phyloP scores from a whole-genome alignment of 2,329 filamentous ascomycete genomes.

The Nemania abortiva region DNA sequence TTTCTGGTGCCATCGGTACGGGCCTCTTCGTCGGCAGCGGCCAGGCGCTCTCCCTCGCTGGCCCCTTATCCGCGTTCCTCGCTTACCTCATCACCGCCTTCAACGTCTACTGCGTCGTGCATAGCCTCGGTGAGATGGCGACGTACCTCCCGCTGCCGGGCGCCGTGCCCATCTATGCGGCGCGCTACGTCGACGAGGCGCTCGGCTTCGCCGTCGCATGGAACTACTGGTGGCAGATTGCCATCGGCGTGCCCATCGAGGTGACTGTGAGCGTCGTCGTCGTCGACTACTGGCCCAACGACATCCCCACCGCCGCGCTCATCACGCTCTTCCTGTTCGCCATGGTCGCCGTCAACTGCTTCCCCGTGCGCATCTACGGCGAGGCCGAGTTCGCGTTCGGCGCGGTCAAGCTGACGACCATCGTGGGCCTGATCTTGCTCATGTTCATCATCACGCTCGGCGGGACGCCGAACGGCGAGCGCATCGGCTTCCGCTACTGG shows the following conservation, averaged over 20 bases:
- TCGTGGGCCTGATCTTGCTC: slow-evolving; percentile 63
- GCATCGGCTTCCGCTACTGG: slow-evolving; percentile 63
- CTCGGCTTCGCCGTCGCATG: slow-evolving; percentile 63
- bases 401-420: slow-evolving; percentile 62
- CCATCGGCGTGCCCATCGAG: slow-evolving; percentile 62
- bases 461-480: slow-evolving; percentile 57
- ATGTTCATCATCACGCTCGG: slow-evolving; percentile 64
- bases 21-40: slow-evolving; percentile 60
- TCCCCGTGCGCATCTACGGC: slow-evolving; percentile 61
- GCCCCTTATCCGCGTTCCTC: slow-evolving; percentile 57
- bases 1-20: slow-evolving; percentile 61
- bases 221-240: slow-evolving; percentile 66
- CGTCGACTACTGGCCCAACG: slow-evolving; percentile 59
- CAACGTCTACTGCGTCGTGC: slow-evolving; percentile 62
- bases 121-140: slow-evolving; percentile 68
- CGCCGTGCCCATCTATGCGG: slow-evolving; percentile 63
- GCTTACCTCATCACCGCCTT: slow-evolving; percentile 59
- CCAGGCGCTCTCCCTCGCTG: slow-evolving; percentile 58
- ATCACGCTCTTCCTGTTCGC: slow-evolving; percentile 55
- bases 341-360: slow-evolving; percentile 56
- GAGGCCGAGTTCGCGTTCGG: slow-evolving; percentile 66
- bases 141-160: slow-evolving; percentile 71
- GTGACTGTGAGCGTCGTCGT: slow-evolving; percentile 61
- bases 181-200: slow-evolving; percentile 61
- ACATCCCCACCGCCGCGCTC: slow-evolving; percentile 46